Percentiles rank a stretch among this genome's conserved stretches.
phyloP scores from a whole-genome alignment of 2,329 filamentous ascomycete genomes.

The Geosmithia morbida region DNA sequence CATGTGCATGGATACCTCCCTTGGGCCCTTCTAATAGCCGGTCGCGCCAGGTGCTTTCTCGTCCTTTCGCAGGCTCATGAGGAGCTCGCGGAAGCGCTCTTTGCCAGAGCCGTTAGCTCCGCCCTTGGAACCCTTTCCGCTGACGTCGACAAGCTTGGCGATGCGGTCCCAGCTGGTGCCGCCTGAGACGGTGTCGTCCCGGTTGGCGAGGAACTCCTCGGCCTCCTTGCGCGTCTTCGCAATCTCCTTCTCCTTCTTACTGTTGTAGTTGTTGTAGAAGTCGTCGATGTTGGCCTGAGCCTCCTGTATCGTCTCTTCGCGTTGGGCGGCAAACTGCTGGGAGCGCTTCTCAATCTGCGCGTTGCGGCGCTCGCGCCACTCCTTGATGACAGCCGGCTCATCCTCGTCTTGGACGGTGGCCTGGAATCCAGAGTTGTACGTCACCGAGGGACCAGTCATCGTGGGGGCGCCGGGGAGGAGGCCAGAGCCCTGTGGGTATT shows the following conservation, averaged over 20 bases:
- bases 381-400: conserved; percentile 76
- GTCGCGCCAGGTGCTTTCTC: conserved; percentile 64
- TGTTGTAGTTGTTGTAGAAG: conserved; percentile 99
- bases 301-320: conserved; percentile 73
- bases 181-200: conserved; percentile 86
- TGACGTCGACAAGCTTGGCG: conserved; percentile 92
- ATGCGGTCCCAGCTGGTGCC: conserved; percentile 99
- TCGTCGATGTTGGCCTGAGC: conserved; percentile 93
- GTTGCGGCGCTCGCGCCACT: conserved; percentile 87
- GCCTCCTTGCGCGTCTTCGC: conserved; percentile 81
- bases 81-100: conserved; percentile 85
- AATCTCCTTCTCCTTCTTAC: conserved; percentile 90
- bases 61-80: conserved; percentile 82
- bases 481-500: conserved; percentile 12
- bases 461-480: conserved; percentile 11
- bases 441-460: conserved; percentile 56
- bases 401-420: conserved; percentile 52
- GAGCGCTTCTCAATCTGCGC: conserved; percentile 70
- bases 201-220: conserved; percentile 75
- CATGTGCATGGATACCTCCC: background rate
- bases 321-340: conserved; percentile 69
- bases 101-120: conserved; percentile 86
- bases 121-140: conserved; percentile 78
- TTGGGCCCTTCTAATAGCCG: conserved; percentile 32
- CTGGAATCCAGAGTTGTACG: conserved; percentile 47